Conservation (phyloP, 495 filamentous ascomycete species). For the Aspergillus egyptiacus region DNA sequence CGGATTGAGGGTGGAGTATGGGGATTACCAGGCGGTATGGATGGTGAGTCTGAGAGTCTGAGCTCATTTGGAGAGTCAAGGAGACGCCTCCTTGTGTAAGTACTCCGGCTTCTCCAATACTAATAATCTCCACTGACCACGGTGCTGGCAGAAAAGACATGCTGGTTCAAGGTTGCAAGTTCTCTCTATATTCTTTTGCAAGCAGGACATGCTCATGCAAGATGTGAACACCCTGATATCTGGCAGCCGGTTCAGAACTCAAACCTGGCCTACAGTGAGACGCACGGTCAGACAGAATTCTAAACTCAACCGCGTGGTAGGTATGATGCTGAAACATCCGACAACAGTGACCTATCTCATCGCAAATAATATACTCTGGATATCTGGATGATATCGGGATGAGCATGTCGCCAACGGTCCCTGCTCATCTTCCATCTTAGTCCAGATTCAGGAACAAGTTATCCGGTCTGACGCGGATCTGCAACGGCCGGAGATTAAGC, state of each 20-base stretch:
- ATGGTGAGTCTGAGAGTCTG: neutral
- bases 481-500: conserved; percentile 21
- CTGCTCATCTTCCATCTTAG: neutral
- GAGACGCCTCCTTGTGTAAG: neutral
- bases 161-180: neutral
- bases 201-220: neutral
- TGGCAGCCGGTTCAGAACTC: neutral
- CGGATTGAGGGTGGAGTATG: neutral
- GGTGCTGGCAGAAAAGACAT: neutral
- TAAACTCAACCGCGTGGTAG: neutral
- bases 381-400: too few relatives aligned
- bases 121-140: neutral
- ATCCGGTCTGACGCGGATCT: conserved; percentile 15
- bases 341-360: neutral
- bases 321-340: conserved; percentile 1
- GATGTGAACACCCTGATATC: neutral
- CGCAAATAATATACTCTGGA: neutral
- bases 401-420: neutral
- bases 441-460: neutral
- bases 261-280: neutral
- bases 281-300: neutral
- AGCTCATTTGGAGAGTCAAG: neutral
- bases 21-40: neutral
- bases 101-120: neutral
- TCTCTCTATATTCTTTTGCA: neutral